These are phyloP conservation scores for Verticillium zaregamsianum DNA, from an alignment of 2,329 filamentous ascomycete genomes.

Conservation along the genomic window DNA sequence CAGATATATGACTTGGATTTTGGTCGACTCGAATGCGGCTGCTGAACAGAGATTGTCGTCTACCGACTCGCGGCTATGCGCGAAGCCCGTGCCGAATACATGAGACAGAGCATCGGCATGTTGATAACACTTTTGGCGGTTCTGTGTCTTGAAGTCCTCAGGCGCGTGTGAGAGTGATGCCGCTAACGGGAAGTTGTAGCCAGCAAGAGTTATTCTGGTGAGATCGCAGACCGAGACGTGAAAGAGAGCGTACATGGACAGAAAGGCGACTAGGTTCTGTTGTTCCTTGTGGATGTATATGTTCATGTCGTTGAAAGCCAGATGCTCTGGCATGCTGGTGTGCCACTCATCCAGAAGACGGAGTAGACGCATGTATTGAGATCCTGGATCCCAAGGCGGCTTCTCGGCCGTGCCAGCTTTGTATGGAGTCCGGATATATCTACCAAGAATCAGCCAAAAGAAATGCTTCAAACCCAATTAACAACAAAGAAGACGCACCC, in stretches of 20 bases:
- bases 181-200: not conserved
- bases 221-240: not conserved
- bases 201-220: not conserved
- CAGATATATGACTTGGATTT: not conserved
- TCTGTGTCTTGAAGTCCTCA: not conserved
- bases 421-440: not conserved
- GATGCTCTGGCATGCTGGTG: not conserved
- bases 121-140: not conserved
- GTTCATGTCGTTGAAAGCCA: not conserved
- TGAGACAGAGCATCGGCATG: not conserved
- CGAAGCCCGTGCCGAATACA: not conserved
- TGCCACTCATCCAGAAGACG: not conserved
- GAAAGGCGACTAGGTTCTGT: not conserved
- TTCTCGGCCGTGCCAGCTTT: not conserved
- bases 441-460: not conserved
- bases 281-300: not conserved
- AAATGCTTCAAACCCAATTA: too few relatives aligned
- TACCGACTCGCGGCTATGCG: not conserved
- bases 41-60: not conserved
- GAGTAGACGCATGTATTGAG: not conserved
- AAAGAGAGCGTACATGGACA: not conserved
- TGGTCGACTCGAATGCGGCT: not conserved
- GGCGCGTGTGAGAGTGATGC: not conserved
- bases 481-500: not conserved
- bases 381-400: not conserved